These are phyloP conservation scores for Rubus idaeus DNA, from an alignment of 306 rosid species.

Conservation along the genomic window DNA sequence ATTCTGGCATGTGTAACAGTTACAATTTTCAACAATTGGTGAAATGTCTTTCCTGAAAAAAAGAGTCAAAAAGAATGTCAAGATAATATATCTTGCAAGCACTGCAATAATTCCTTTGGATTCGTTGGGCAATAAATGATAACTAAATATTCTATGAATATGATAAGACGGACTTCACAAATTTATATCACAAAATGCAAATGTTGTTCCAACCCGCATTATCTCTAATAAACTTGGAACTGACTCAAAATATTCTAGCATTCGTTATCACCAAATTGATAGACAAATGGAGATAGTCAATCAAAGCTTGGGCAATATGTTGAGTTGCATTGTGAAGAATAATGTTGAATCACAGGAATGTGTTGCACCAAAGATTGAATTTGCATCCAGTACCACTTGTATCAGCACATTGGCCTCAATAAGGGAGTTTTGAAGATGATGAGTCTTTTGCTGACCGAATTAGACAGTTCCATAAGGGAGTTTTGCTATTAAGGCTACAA, in stretches of 20 bases:
- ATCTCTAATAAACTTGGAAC: background rate
- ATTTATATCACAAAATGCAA: background rate
- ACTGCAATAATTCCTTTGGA: background rate
- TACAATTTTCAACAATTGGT: slow-evolving; percentile 57
- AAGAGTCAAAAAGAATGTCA: background rate
- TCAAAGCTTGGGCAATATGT: background rate
- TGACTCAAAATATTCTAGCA: background rate
- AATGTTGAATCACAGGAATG: background rate
- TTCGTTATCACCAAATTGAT: background rate
- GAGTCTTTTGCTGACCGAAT: too few relatives aligned
- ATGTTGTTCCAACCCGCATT: background rate
- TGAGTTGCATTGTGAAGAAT: background rate
- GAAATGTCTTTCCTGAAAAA: slow-evolving; percentile 73
- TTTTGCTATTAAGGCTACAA: too few relatives aligned
- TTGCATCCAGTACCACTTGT: too few relatives aligned
- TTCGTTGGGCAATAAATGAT: background rate
- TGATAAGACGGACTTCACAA: background rate
- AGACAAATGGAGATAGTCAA: background rate
- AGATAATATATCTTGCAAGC: too few relatives aligned
- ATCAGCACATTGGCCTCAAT: too few relatives aligned
- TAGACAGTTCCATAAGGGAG: too few relatives aligned
- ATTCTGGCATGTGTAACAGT: slow-evolving; percentile 85
- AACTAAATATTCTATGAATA: background rate
- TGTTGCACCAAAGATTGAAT: background rate
- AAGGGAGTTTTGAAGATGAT: too few relatives aligned